Percentiles rank a stretch among this genome's conserved stretches.
These are phyloP conservation scores for Ajuga chamaepitys DNA, from an alignment of 257 asterid species.

Conservation along the genomic window DNA sequence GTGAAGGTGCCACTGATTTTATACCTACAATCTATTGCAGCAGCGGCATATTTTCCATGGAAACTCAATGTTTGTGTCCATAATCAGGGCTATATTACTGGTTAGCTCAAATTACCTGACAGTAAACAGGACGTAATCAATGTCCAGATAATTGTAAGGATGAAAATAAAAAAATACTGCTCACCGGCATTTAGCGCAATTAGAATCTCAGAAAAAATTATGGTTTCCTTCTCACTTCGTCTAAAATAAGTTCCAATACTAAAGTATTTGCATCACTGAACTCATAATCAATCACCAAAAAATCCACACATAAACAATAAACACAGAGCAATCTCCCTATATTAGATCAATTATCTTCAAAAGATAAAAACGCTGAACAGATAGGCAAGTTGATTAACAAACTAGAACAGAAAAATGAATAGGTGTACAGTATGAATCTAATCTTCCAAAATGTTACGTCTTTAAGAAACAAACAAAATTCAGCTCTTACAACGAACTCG, in stretches of 20 bases:
- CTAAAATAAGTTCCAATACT: not conserved
- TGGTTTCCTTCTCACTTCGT: not conserved
- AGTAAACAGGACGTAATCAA: constrained; percentile 13
- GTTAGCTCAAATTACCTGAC: constrained; percentile 9
- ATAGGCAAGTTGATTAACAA: constrained; percentile 2
- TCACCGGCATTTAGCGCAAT: not conserved
- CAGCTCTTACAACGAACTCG: constrained; percentile 28
- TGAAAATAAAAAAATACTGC: not conserved
- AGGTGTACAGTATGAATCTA: not conserved
- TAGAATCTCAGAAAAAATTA: not conserved
- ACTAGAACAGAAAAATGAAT: not conserved
- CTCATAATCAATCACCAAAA: not conserved
- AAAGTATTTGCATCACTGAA: constrained; percentile 8
- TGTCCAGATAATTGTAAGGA: not conserved
- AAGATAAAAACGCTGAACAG: not conserved
- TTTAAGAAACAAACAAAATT: constrained; percentile 11
- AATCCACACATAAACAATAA: not conserved
- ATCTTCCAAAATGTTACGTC: not conserved
- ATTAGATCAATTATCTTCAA: not conserved
- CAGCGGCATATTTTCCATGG: not conserved
- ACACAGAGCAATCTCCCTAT: not conserved
- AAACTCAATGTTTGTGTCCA: not conserved
- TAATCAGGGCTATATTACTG: constrained; percentile 5
- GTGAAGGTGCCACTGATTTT: constrained; percentile 11
- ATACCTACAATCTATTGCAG: constrained; percentile 12